Base-by-base conservation (phyloP, 2,329 filamentous ascomycete species). In the Alternaria postmessia region DNA sequence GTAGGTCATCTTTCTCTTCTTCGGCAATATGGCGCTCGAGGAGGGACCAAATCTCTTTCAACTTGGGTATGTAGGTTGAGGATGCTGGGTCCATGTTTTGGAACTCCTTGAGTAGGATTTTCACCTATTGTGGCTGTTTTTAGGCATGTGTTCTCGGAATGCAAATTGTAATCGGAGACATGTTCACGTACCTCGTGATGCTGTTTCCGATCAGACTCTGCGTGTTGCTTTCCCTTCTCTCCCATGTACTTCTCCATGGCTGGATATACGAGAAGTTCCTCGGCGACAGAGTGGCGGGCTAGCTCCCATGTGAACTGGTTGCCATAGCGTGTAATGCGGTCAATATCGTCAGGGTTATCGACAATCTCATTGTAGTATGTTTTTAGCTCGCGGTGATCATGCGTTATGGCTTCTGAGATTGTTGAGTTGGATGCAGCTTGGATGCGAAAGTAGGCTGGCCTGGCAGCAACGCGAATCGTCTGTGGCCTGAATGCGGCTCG, bases 261-360 rank as follows among this genome's bases (percentile, higher is more conserved):
- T 9, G 77, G 76, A 59, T 79, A 79, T 8, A 79, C 66, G 7
- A 77, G 71, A 6, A 86, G 69, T 63, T 86, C 84, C 60, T 86
- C 83, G 8, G 80, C 82, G 51, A 85, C 78, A 0, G 82, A 79
- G 67, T 86, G 83, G 9, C 84, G 81, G 26, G 83, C 81, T 0
- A 86, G 75, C 59, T 85, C 82, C 84, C 84, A 85, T 14, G 80
- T 81, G 61, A 86, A 83, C 59, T 84, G 80, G 55, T 86, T 86
- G 57, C 83, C 80, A 59, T 77, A 85, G 12, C 81, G 78, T 6
- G 74, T 75, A 54, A 81, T 78, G 26, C 81, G 76, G 32, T 84
- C 82, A 32, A 68, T 65, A 51, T 84, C 79, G 16, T 57, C 39
- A 1, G 61, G 59, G n/a, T 65, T 54, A 41, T 78, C 75, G 58